Percentiles rank a stretch among this genome's conserved stretches.
These are phyloP conservation scores for Raphidocelis subcapitata DNA, from an alignment of 139 green algal species.

Conservation along the genomic window DNA sequence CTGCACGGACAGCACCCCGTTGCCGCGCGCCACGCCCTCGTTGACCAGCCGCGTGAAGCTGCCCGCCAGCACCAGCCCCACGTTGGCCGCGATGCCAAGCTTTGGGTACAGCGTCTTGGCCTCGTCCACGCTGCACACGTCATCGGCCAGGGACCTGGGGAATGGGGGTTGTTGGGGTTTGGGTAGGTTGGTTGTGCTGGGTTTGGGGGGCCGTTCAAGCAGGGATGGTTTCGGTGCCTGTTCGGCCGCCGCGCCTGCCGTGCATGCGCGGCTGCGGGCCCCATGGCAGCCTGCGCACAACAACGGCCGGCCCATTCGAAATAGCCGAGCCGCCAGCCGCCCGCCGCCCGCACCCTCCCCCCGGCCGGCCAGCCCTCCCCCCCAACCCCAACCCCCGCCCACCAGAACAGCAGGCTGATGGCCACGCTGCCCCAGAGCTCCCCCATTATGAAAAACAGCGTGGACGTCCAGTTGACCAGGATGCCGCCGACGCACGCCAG, in stretches of 20 bases:
- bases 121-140: conserved; percentile 55
- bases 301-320: no score
- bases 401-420: conserved; percentile 87
- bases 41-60: conserved; percentile 17
- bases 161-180: no score
- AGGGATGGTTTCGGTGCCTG: no score
- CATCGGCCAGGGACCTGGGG: conserved; percentile 42
- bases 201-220: no score
- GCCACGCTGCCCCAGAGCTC: conserved; percentile 89
- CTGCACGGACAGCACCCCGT: conserved; percentile 42
- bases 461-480: conserved; percentile 23
- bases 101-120: conserved; percentile 76
- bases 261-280: no score
- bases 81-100: conserved; percentile 69
- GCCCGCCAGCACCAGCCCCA: conserved; percentile 59
- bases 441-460: conserved; percentile 31
- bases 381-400: background rate
- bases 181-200: no score
- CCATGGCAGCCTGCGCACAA: no score
- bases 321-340: no score
- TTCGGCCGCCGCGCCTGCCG: no score
- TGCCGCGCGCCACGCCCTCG: conserved; percentile 22
- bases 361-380: no score
- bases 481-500: conserved; percentile 4
- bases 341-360: no score